Evolutionary conservation across 2,329 filamentous ascomycete species (phyloP).

Genomic region (Fusarium penzigii): DNA sequence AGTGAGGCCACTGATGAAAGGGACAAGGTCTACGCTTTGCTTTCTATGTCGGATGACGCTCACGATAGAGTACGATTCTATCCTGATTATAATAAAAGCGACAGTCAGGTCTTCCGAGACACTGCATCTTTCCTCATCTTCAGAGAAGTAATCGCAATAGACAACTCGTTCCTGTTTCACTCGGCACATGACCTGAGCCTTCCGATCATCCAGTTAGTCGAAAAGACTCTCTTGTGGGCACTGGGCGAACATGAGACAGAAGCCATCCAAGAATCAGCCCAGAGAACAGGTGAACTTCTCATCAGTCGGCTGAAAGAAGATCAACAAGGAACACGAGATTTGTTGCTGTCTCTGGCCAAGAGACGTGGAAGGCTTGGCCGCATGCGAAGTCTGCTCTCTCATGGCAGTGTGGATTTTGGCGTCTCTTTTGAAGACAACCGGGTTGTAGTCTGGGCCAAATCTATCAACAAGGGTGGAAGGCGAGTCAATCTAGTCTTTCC

Average conservation of each 20-base stretch:
- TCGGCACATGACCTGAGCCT: neutral
- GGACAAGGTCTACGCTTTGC: constrained; percentile 4
- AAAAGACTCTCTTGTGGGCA: neutral
- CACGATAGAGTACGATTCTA: neutral
- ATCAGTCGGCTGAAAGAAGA: neutral
- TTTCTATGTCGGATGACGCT: constrained; percentile 2
- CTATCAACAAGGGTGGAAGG: neutral
- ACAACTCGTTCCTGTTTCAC: neutral
- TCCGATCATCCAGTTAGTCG: neutral
- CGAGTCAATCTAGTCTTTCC: too few species aligned
- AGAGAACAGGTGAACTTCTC: neutral
- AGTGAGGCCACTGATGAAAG: neutral
- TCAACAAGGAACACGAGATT: neutral
- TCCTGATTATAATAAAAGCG: neutral
- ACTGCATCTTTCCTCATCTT: neutral
- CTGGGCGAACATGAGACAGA: neutral
- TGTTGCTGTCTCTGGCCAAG: neutral
- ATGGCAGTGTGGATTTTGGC: neutral
- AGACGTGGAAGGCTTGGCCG: neutral
- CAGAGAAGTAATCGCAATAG: neutral
- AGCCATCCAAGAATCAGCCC: neutral
- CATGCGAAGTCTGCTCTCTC: neutral
- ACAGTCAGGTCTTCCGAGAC: neutral
- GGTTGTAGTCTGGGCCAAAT: neutral
- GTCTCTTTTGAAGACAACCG: neutral